These are phyloP conservation scores for Salix caprea DNA, from an alignment of 345 rosid genomes.

Conservation along the genomic window DNA sequence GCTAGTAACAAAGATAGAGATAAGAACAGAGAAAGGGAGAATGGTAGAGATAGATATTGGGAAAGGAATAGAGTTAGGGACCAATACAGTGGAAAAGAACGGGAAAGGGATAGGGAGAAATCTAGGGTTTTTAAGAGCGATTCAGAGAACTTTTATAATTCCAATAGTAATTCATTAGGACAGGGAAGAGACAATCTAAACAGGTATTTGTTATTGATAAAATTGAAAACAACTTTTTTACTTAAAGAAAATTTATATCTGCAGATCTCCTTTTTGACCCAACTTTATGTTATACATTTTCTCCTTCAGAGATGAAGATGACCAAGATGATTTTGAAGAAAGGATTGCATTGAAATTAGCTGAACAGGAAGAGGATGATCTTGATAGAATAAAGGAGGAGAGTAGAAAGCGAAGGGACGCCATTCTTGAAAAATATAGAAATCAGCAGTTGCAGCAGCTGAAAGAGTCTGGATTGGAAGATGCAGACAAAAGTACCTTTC, in stretches of 20 bases:
- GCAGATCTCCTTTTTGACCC: not conserved
- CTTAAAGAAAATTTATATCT: not conserved
- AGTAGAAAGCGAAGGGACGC: conserved; percentile 84
- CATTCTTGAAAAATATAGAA: conserved; percentile 68
- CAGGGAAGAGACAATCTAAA: conserved; percentile 25
- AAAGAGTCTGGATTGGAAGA: conserved; percentile 30
- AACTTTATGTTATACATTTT: conserved; percentile 9
- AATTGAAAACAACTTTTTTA: not conserved
- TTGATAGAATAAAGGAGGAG: conserved; percentile 82
- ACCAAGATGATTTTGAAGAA: conserved; percentile 62
- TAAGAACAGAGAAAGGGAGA: conserved; percentile 7
- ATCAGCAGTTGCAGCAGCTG: conserved; percentile 47
- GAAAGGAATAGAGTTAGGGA: conserved; percentile 5
- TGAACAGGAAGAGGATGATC: conserved; percentile 79
- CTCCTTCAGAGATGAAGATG: conserved; percentile 50
- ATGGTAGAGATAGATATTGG: not conserved
- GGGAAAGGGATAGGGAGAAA: conserved; percentile 40
- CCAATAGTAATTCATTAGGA: conserved; percentile 33
- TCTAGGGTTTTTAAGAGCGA: conserved; percentile 40
- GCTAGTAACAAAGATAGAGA: conserved; percentile 11
- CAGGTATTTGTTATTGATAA: conserved; percentile 35
- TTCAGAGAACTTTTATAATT: conserved; percentile 23
- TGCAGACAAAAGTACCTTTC: conserved; percentile 40
- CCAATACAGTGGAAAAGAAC: not conserved
- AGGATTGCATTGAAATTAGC: conserved; percentile 50